phyloP scores from a whole-genome alignment of 1,139 yeast genomes.

The Arxiozyma slooffiae region DNA sequence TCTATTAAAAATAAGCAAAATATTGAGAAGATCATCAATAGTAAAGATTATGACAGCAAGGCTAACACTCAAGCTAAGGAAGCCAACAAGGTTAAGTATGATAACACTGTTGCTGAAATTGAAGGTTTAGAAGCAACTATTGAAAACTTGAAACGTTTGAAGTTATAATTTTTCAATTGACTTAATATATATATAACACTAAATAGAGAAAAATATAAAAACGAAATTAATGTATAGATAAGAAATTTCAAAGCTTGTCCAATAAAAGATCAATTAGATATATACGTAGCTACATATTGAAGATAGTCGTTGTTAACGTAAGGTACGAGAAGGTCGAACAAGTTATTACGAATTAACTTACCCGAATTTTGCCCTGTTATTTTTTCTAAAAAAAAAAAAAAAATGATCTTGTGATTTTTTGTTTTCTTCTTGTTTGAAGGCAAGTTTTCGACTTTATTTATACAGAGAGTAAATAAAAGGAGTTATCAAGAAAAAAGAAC shows the following conservation, averaged over 20 bases:
- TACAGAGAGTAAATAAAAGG: not conserved
- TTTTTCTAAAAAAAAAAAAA: too few relatives aligned
- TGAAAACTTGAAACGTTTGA: slow-evolving; percentile 62
- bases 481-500: not conserved
- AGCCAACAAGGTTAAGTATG: slow-evolving; percentile 58
- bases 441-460: not conserved
- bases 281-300: too few relatives aligned
- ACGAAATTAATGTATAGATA: not conserved
- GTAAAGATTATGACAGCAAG: slow-evolving; percentile 77
- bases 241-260: not conserved
- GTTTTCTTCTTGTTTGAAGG: not conserved
- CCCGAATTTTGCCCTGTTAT: not conserved
- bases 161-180: slow-evolving; percentile 35
- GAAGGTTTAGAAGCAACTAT: slow-evolving; percentile 77
- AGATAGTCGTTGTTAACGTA: not conserved
- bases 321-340: not conserved
- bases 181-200: too few relatives aligned
- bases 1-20: slow-evolving; percentile 39
- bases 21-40: slow-evolving; percentile 52
- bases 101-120: slow-evolving; percentile 70
- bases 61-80: slow-evolving; percentile 78
- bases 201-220: too few relatives aligned
- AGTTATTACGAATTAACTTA: too few relatives aligned
- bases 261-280: too few relatives aligned
- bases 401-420: not conserved